phyloP scores from a whole-genome alignment of 768 basidiomycete species.

The Asterophora lycoperdoides region DNA sequence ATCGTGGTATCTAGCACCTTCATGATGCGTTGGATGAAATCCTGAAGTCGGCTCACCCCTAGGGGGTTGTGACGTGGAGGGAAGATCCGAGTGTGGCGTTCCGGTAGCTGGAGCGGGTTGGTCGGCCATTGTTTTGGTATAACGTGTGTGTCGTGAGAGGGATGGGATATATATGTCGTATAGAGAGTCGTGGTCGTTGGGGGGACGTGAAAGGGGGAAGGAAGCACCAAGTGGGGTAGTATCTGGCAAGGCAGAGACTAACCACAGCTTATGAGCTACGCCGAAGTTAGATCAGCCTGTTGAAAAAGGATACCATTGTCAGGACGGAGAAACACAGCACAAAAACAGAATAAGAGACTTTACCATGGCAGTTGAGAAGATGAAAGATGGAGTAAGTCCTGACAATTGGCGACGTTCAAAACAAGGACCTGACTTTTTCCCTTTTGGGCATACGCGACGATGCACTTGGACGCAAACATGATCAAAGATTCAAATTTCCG shows the following conservation, averaged over 20 bases:
- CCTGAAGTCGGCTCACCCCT: background rate
- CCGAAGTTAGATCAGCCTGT: constrained; percentile 7
- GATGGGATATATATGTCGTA: background rate
- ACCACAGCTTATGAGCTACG: constrained; percentile 3
- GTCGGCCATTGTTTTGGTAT: background rate
- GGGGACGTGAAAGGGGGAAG: constrained; percentile 1
- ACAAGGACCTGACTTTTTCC: constrained; percentile 10
- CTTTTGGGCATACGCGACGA: constrained; percentile 16
- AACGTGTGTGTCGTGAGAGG: constrained; percentile 3
- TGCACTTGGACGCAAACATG: constrained; percentile 15
- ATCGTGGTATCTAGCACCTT: background rate
- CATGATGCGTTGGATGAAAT: background rate
- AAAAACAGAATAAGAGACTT: constrained; percentile 6
- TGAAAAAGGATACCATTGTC: background rate
- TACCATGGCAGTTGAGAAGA: constrained; percentile 8
- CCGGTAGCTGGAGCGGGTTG: background rate
- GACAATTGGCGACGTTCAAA: constrained; percentile 9
- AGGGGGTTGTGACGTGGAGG: background rate
- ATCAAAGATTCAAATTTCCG: constrained; percentile 10
- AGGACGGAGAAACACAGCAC: background rate
- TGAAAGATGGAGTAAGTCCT: background rate
- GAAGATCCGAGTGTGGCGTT: constrained; percentile 4
- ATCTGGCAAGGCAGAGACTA: background rate
- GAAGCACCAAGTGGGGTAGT: background rate
- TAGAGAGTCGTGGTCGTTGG: background rate